Conservation (phyloP, 2,329 filamentous ascomycete genomes). For the Colletotrichum liriopes region DNA sequence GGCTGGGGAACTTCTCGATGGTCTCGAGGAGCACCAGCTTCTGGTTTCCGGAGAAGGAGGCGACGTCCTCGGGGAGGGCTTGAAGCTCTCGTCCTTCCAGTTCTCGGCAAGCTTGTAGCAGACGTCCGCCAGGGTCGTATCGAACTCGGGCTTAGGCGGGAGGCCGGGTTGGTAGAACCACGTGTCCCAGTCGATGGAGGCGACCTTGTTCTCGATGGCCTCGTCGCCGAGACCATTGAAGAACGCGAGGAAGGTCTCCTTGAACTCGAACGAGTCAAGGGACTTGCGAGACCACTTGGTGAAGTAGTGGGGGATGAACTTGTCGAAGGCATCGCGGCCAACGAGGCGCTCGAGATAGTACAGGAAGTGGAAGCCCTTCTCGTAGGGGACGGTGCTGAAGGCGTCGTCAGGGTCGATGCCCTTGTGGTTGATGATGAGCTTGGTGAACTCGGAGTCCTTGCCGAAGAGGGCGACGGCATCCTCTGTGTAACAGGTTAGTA, state of each 20-base stretch:
- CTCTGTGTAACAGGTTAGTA: conserved; percentile 58
- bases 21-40: conserved; percentile 91
- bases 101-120: conserved; percentile 87
- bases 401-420: conserved; percentile 96
- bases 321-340: conserved; percentile 89
- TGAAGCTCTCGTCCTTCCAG: conserved; percentile 80
- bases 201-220: conserved; percentile 75
- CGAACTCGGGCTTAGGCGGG: conserved; percentile 91
- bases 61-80: conserved; percentile 79
- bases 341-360: conserved; percentile 91
- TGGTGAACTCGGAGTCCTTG: conserved; percentile 91
- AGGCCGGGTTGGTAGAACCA: conserved; percentile 92
- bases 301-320: conserved; percentile 97
- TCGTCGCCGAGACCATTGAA: conserved; percentile 78
- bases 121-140: conserved; percentile 87
- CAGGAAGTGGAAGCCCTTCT: conserved; percentile 96
- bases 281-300: conserved; percentile 87
- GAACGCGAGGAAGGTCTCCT: conserved; percentile 87
- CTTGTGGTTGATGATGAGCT: conserved; percentile 88
- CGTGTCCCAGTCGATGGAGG: conserved; percentile 87
- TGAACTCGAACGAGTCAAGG: conserved; percentile 95
- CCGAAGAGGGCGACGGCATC: conserved; percentile 87
- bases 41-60: conserved; percentile 87
- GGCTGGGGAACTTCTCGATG: conserved; percentile 77
- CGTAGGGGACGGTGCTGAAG: conserved; percentile 93